Evolutionary conservation across 2,329 filamentous ascomycete species (phyloP), one percentile per base, ranked within the genome.

Genomic region (Aspergillus sp.): DNA sequence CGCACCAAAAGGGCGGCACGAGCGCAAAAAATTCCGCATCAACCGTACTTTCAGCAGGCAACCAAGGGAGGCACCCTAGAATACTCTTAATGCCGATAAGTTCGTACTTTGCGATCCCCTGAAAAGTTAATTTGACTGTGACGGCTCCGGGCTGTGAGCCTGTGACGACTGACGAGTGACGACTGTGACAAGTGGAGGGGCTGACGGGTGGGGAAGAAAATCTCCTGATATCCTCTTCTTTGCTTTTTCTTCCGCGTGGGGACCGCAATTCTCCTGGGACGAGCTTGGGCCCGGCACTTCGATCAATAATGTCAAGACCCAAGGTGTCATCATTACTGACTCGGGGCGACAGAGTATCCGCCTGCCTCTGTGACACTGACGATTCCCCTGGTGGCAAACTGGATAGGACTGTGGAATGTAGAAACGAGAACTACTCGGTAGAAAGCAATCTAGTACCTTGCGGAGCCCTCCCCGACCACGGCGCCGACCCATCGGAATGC

Each of bases 401-500:
- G 52, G 38, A 34, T 24, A 36, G 15, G n/a, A 11, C 18, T 30
- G 24, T 20, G 26, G 26, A 30, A 30, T 30, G 26, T 30, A 11
- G 26, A 30, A 30, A 9, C 26, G 5, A 6, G 22, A 24, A 24
- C 22, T 24, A 24, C n/a, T n/a, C n/a, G n/a, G n/a, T 24, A 24
- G 26, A 30, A 11, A 30, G 26, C 26, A 30, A 30, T 30, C 26
- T 4, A 24, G 49, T 53, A 52, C 43, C 53, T 59, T 53, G 22
- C 38, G 20, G 45, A 36, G 20, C 53, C 30, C 15, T 36, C 34
- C 34, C 34, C 34, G 34, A 36, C 43, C 18, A 42, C n/a, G 41
- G 45, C 30, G 41, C 45, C 55, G 53, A 54, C 53, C 57, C 62
- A 71, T 53, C 70, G 70, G 71, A 71, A 71, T 59, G 62, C 62